A percentile compares a stretch with the other conserved stretches of the same genome.
These are phyloP conservation scores for Stipa capillata DNA, from an alignment of 176 grass and related monocot species.

Conservation along the genomic window DNA sequence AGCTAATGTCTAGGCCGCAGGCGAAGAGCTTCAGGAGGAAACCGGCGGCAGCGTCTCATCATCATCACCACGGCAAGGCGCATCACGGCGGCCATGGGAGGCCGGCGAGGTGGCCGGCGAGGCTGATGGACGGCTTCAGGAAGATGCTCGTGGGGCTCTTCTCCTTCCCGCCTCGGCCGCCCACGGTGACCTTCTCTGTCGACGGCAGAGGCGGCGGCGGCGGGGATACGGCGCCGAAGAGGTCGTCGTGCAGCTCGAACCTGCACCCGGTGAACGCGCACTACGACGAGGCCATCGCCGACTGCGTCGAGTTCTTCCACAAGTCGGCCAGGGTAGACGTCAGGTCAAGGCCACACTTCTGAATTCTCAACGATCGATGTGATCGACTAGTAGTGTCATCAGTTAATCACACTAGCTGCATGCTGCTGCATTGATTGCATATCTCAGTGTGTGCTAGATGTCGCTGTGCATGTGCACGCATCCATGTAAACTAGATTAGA, in stretches of 20 bases:
- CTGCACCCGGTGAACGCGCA: slow-evolving; percentile 62
- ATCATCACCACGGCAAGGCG: slow-evolving; percentile 16
- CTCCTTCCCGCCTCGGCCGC: slow-evolving; percentile 45
- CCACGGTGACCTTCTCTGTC: slow-evolving; percentile 42
- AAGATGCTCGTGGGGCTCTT: slow-evolving; percentile 70
- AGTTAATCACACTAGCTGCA: no score
- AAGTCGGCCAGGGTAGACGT: slow-evolving; percentile 46
- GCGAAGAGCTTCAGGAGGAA: slow-evolving; percentile 56
- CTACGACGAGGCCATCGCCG: slow-evolving; percentile 88
- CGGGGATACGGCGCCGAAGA: not conserved
- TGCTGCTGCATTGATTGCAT: not conserved
- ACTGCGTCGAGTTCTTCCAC: slow-evolving; percentile 91
- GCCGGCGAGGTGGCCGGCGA: slow-evolving; percentile 39
- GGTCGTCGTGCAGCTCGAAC: slow-evolving; percentile 54
- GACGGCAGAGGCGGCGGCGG: not conserved
- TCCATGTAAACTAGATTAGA: not conserved
- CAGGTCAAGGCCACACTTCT: slow-evolving; percentile 28
- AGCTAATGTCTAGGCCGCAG: slow-evolving; percentile 59
- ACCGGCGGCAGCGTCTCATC: not conserved
- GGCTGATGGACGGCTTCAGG: slow-evolving; percentile 58
- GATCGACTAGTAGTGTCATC: not conserved
- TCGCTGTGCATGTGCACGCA: not conserved
- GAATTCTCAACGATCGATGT: not conserved
- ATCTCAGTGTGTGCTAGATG: not conserved
- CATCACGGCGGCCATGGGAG: not conserved